Base-by-base conservation (phyloP, 2,329 filamentous ascomycete genomes). In the Epichloe typhina region DNA sequence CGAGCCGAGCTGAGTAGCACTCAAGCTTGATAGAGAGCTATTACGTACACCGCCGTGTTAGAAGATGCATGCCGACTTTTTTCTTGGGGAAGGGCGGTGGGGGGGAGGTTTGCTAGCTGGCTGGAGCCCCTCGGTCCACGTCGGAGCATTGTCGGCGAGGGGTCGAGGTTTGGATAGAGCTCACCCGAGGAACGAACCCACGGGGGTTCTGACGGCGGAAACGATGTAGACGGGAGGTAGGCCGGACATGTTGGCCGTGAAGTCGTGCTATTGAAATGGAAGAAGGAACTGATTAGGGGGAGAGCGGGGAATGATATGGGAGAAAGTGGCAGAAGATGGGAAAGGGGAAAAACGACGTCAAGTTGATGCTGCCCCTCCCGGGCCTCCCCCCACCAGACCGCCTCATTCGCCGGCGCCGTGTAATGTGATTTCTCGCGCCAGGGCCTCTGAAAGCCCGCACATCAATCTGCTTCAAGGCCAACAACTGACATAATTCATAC, bases 151-250 rank as follows among this genome's bases (percentile, higher is more conserved):
- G 41, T 47, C 47, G 50, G 50, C 35, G 40, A 46, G 43, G 48
- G 42, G 45, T 48, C 17, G 31, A 17, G 31, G n/a, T 23, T n/a
- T 46, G 15, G 41, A 17, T 8, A 21, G 4, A 15, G 50, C 67
- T 55, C 71, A 95, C 88, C 93, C 93, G 64, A 95, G 80, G 73
- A 98, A 98, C 58, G 87, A 90, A 62, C 93, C 93, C 58, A 95
- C 78, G 49, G 93, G 93, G 57, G 93, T 98, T 71, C 90, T 82
- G 63, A 82, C 87, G 57, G 83, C 85, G 53, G 93, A 93, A 65
- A 96, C 89, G 64, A 98, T 96, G 74, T 98, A 98, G 58, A 98
- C 91, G 53, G 89, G 79, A 58, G 88, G 85, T 57, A 90, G 79
- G 59, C 80, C 80, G 66, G 88, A 77, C 87, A 94, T 94, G 54